phyloP scores from a whole-genome alignment of 148 eudicot species.

The Rhododendron vialii region DNA sequence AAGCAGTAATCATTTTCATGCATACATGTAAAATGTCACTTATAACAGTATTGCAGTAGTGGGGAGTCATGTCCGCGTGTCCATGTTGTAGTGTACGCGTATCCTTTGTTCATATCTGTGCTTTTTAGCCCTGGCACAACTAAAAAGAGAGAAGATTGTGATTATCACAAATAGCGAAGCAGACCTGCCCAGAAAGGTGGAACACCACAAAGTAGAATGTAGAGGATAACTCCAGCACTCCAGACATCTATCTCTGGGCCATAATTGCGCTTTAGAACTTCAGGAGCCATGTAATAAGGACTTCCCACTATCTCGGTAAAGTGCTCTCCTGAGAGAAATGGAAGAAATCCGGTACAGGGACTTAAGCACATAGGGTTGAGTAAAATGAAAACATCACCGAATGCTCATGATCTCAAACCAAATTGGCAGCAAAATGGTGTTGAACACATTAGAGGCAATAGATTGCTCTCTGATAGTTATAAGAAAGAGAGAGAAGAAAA shows the following conservation, averaged over 20 bases:
- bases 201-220: conserved; percentile 60
- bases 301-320: conserved; percentile 56
- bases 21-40: not conserved
- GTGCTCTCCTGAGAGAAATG: conserved; percentile 34
- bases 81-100: not conserved
- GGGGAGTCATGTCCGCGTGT: not conserved
- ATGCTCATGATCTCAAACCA: not conserved
- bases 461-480: not conserved
- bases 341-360: not conserved
- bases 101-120: not conserved
- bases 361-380: not conserved
- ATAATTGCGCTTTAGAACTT: conserved; percentile 57
- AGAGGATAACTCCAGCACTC: conserved; percentile 67
- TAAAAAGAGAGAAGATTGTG: not conserved
- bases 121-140: not conserved
- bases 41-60: not conserved
- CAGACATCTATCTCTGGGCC: conserved; percentile 59
- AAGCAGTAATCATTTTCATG: not conserved
- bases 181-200: conserved; percentile 69
- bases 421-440: not conserved
- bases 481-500: not conserved
- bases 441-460: not conserved
- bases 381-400: not conserved
- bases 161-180: not conserved
- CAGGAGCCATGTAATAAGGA: conserved; percentile 67